Percentiles rank a stretch among this genome's conserved stretches.
These are phyloP conservation scores for Pugionium dolabratum DNA, from an alignment of 345 rosid species.

Conservation along the genomic window DNA sequence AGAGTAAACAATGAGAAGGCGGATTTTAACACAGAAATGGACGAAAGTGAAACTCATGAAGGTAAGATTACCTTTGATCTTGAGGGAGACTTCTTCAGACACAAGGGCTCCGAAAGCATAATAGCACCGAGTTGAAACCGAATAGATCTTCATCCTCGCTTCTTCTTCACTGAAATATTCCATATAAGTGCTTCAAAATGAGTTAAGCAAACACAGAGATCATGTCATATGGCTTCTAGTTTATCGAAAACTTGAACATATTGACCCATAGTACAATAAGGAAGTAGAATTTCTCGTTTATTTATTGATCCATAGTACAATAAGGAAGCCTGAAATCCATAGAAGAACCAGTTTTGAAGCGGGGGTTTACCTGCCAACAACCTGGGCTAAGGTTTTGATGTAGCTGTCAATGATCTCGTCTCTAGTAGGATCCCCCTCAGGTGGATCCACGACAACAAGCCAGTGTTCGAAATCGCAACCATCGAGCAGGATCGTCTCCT, in stretches of 20 bases:
- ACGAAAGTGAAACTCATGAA: background rate
- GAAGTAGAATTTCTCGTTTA: too few relatives aligned
- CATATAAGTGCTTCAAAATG: too few relatives aligned
- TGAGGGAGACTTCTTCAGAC: conserved; percentile 62
- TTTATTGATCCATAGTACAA: too few relatives aligned
- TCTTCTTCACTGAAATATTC: conserved; percentile 63
- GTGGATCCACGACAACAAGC: conserved; percentile 83
- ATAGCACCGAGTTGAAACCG: conserved; percentile 77
- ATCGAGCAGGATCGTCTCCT: conserved; percentile 88
- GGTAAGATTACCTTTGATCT: conserved; percentile 63
- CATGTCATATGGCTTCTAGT: background rate
- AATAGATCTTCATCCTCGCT: conserved; percentile 84
- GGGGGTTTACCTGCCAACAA: conserved; percentile 68
- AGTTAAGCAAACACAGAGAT: background rate
- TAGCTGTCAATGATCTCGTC: conserved; percentile 83
- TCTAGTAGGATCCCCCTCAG: conserved; percentile 65
- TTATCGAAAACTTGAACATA: too few relatives aligned
- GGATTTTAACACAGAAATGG: background rate
- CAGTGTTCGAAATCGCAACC: conserved; percentile 96
- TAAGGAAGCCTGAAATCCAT: too few relatives aligned
- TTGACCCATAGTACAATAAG: too few relatives aligned
- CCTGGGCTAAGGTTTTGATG: conserved; percentile 66
- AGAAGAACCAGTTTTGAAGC: background rate
- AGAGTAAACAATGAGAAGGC: conserved; percentile 4
- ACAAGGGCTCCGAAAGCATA: conserved; percentile 91